Base-by-base conservation (phyloP, 2,329 filamentous ascomycete genomes). In the Pestalotiopsis sp. region DNA sequence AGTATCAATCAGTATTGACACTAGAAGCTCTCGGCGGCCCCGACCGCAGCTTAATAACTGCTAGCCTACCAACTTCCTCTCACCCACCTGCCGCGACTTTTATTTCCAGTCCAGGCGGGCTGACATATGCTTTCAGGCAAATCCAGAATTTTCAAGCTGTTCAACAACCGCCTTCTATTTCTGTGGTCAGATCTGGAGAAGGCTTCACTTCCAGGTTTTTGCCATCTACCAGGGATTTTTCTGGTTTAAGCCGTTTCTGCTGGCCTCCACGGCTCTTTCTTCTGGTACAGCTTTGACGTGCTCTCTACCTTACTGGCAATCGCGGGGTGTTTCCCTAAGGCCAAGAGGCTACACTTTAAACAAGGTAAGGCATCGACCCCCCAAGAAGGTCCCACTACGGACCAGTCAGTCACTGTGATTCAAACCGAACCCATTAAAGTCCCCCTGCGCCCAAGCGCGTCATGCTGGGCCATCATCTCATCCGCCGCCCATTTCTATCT, bases 301-400 rank as follows among this genome's bases (percentile, higher is more conserved):
- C 59, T 41, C 27, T 14, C 36, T 61, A 14, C 23, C 23, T 23
- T 23, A 3, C 25, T n/a, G 14, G 14, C 13, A 61, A 61, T 65
- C 62, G 62, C 62, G 62, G 62, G 62, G 62, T 65, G 62, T 45
- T 63, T 65, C 62, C 31, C 62, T 27, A 20, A 65, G 62, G 62
- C 59, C 39, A 36, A 61, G 27, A 61, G 25, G 56, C 31, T 31
- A 9, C 31, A 31, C 31, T 31, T 31, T 31, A 31, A 31, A 31
- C 31, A 7, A 31, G 27, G 25, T 41, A 61, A 61, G 59, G 59
- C 59, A 61, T 61, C 59, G 20, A 3, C 57, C 27, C n/a, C 23
- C 57, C 25, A 14, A 13, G 20, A 39, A 20, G 59, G 27, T 61
- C 59, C 59, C 59, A 31, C 59, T 36, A 61, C n/a, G 12, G 27